These are phyloP conservation scores for Penicillium occitanis DNA, from an alignment of 2,329 filamentous ascomycete species.

Conservation along the genomic window DNA sequence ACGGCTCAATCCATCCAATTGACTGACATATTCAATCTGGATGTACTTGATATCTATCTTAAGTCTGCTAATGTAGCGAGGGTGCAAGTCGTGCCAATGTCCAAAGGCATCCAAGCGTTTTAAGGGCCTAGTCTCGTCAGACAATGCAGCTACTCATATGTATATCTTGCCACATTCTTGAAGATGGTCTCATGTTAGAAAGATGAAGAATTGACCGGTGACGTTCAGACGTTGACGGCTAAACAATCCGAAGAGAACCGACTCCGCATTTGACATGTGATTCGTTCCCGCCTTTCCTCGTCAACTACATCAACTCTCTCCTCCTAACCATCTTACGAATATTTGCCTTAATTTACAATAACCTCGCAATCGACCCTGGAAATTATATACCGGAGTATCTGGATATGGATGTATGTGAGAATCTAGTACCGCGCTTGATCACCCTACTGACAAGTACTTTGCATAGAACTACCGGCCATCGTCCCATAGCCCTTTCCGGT, in stretches of 20 bases:
- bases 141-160: neutral
- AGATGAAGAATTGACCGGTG: slow-evolving; percentile 1
- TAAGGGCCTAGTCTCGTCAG: neutral
- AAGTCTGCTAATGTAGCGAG: neutral
- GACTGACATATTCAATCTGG: neutral
- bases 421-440: neutral
- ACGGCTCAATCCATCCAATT: neutral
- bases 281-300: neutral
- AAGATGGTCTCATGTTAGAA: neutral
- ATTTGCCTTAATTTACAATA: too few relatives aligned
- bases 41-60: neutral
- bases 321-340: neutral
- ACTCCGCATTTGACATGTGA: slow-evolving; percentile 22
- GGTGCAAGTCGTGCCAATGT: neutral
- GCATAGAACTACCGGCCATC: slow-evolving; percentile 21
- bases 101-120: neutral
- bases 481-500: slow-evolving; percentile 35
- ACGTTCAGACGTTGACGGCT: neutral
- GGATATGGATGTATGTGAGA: neutral
- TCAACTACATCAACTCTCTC: slow-evolving; percentile 4
- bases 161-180: neutral
- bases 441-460: neutral
- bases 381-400: neutral
- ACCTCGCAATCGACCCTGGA: neutral
- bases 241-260: neutral